Evolutionary conservation across 140 eudicot species (phyloP).

Genomic region (Stevia rebaudiana): DNA sequence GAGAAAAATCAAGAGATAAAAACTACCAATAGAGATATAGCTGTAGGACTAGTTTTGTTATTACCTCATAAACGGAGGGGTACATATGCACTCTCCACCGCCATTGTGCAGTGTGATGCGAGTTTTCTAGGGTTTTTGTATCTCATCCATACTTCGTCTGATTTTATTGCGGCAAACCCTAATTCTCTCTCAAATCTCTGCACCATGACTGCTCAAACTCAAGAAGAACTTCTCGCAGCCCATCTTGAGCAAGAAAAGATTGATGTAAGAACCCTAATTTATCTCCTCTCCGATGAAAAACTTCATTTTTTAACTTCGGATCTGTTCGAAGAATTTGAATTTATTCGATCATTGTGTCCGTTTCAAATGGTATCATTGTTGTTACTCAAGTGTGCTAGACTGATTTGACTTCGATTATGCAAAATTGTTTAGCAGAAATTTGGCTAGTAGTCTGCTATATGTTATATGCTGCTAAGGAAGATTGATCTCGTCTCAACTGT

Average conservation of each 20-base stretch:
- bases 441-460: neutral
- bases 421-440: neutral
- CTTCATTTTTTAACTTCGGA: neutral
- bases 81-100: neutral
- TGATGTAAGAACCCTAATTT: neutral
- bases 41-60: neutral
- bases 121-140: neutral
- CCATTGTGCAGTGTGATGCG: neutral
- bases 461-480: neutral
- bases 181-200: neutral
- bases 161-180: neutral
- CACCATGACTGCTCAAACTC: constrained; percentile 12
- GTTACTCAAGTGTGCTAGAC: neutral
- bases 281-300: neutral
- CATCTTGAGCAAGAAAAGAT: constrained; percentile 5
- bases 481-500: neutral
- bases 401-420: neutral
- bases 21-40: neutral
- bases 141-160: neutral
- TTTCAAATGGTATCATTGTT: neutral
- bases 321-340: neutral
- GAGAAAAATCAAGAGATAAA: neutral
- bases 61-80: neutral
- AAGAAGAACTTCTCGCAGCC: constrained; percentile 1
- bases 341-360: neutral